Conservation (phyloP, 805 yeast species). For the Wickerhamiella slavikovae region DNA sequence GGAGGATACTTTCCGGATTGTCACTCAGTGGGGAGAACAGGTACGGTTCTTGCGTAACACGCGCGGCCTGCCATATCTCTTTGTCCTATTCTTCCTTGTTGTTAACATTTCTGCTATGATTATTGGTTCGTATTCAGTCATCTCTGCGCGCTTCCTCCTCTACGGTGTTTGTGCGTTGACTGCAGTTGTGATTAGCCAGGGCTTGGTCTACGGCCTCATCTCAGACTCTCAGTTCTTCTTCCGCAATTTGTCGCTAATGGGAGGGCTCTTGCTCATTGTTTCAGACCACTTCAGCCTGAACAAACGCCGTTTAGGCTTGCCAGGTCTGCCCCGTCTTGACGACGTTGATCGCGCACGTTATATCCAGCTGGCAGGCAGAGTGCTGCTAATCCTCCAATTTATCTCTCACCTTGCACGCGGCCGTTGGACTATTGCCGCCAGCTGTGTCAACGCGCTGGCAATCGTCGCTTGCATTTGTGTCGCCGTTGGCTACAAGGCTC, state of each 20-base stretch:
- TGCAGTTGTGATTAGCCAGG: slow-evolving; percentile 61
- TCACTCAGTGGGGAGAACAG: slow-evolving; percentile 81
- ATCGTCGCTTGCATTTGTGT: slow-evolving; percentile 52
- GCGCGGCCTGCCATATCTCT: slow-evolving; percentile 57
- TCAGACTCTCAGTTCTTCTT: slow-evolving; percentile 64
- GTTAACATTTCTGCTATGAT: slow-evolving; percentile 50
- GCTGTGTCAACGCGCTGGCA: slow-evolving; percentile 48
- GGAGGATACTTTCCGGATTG: slow-evolving; percentile 71
- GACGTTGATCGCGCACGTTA: slow-evolving; percentile 62
- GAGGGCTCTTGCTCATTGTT: slow-evolving; percentile 74
- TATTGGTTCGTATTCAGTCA: slow-evolving; percentile 47
- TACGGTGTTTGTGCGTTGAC: slow-evolving; percentile 52
- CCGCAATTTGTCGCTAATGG: slow-evolving; percentile 76
- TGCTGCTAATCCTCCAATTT: slow-evolving; percentile 66
- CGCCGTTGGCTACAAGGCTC: slow-evolving; percentile 83
- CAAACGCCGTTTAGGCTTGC: slow-evolving; percentile 42
- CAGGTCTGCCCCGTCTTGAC: slow-evolving; percentile 53
- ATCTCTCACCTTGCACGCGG: slow-evolving; percentile 57
- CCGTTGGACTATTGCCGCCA: slow-evolving; percentile 45
- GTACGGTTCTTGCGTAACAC: slow-evolving; percentile 62
- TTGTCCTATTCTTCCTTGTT: slow-evolving; percentile 53
- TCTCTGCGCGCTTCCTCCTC: slow-evolving; percentile 44
- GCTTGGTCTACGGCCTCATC: slow-evolving; percentile 69
- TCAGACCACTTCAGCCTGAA: slow-evolving; percentile 70
- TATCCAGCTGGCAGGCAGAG: slow-evolving; percentile 70